Conservation (phyloP, 148 eudicot genomes). For the Cornus suecica region DNA sequence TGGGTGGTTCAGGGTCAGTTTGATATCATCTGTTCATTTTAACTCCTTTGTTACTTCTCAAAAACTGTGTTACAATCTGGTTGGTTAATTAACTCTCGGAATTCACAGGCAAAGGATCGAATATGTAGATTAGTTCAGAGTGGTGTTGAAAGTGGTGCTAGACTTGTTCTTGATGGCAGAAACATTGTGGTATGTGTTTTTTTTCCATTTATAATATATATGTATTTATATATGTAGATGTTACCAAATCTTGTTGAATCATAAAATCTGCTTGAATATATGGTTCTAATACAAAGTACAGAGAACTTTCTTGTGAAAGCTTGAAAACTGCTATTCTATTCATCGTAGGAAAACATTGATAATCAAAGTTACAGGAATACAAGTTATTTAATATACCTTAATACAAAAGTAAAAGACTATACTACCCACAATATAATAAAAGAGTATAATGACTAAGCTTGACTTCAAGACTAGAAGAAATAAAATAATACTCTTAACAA, state of each 20-base stretch:
- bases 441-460: too few relatives aligned
- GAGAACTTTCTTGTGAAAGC: background rate
- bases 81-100: slow-evolving; percentile 2
- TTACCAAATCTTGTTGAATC: background rate
- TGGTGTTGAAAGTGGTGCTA: slow-evolving; percentile 53
- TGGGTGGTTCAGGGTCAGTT: background rate
- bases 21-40: background rate
- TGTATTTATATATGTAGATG: background rate
- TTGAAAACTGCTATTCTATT: too few relatives aligned
- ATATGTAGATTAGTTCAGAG: slow-evolving; percentile 46
- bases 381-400: too few relatives aligned
- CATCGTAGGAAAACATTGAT: too few relatives aligned
- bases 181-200: slow-evolving; percentile 36
- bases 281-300: background rate
- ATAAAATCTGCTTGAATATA: background rate
- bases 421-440: too few relatives aligned
- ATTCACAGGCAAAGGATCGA: slow-evolving; percentile 55
- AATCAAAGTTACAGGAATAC: too few relatives aligned
- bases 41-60: background rate
- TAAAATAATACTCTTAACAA: too few relatives aligned
- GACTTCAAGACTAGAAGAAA: too few relatives aligned
- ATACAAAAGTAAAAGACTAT: too few relatives aligned
- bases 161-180: slow-evolving; percentile 69
- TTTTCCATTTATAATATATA: background rate
- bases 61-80: background rate